Evolutionary conservation across 2,329 filamentous ascomycete genomes (phyloP).

Genomic region (Endoconidiophora polonica): DNA sequence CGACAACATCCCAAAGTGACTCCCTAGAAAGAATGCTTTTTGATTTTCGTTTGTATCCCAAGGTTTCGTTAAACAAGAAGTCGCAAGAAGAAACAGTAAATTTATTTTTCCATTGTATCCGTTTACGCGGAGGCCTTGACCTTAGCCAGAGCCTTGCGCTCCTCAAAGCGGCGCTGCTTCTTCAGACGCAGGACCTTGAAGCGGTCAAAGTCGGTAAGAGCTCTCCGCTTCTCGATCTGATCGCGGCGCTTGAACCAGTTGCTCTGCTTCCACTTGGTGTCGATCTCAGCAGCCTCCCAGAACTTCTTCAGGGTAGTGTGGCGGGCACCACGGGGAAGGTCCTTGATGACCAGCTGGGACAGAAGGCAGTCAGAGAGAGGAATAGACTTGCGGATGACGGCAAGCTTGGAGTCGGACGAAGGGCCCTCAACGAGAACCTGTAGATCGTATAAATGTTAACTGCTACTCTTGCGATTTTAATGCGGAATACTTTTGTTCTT

Average conservation of each 20-base stretch:
- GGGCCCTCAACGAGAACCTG: slow-evolving; percentile 95
- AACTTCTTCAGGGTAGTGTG: slow-evolving; percentile 66
- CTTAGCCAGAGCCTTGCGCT: slow-evolving; percentile 92
- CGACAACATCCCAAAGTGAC: slow-evolving; percentile 13
- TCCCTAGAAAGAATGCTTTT: slow-evolving; percentile 12
- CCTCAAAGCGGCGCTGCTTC: slow-evolving; percentile 98
- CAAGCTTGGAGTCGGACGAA: slow-evolving; percentile 60
- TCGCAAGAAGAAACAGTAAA: slow-evolving; percentile 15
- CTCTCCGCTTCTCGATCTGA: slow-evolving; percentile 71
- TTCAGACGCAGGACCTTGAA: slow-evolving; percentile 99
- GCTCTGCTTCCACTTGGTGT: slow-evolving; percentile 82
- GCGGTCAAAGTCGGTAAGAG: slow-evolving; percentile 94
- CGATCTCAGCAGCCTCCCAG: slow-evolving; percentile 85
- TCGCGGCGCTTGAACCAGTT: slow-evolving; percentile 88
- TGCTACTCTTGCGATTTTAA: neutral
- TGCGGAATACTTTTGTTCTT: neutral
- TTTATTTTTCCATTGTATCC: slow-evolving; percentile 23
- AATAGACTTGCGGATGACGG: slow-evolving; percentile 74
- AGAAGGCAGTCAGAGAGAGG: slow-evolving; percentile 71
- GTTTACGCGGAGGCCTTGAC: slow-evolving; percentile 65
- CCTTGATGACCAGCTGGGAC: slow-evolving; percentile 73
- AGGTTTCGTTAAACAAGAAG: slow-evolving; percentile 12
- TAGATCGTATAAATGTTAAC: slow-evolving; percentile 13
- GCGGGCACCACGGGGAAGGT: slow-evolving; percentile 72
- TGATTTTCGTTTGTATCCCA: slow-evolving; percentile 14